These are phyloP conservation scores for Fagus crenata DNA, from an alignment of 306 rosid species.

Conservation along the genomic window DNA sequence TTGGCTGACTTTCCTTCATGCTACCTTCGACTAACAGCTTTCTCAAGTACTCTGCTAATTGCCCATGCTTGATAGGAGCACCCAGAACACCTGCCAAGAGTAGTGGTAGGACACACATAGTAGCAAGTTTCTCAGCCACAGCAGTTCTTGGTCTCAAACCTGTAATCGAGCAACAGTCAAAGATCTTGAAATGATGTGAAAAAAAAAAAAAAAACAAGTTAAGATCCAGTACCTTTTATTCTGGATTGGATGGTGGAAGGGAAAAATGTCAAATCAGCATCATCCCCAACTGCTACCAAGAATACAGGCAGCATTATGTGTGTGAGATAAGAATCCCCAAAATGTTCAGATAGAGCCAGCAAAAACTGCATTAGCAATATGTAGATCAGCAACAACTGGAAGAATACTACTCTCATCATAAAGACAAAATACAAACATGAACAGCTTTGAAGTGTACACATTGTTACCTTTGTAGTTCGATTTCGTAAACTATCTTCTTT, in stretches of 20 bases:
- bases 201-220: neutral
- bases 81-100: constrained; percentile 89
- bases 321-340: constrained; percentile 79
- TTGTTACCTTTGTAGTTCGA: constrained; percentile 67
- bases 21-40: constrained; percentile 68
- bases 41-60: constrained; percentile 67
- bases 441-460: constrained; percentile 27
- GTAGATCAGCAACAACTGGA: constrained; percentile 33
- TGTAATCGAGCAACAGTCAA: constrained; percentile 38
- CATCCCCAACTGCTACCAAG: constrained; percentile 74
- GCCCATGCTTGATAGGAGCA: constrained; percentile 63
- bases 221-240: constrained; percentile 59
- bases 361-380: constrained; percentile 64
- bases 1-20: constrained; percentile 48
- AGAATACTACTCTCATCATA: constrained; percentile 22
- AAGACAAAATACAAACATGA: neutral
- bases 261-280: constrained; percentile 70
- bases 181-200: constrained; percentile 27
- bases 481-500: constrained; percentile 87
- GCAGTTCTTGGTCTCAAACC: constrained; percentile 82
- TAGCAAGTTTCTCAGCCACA: constrained; percentile 72
- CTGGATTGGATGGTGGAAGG: constrained; percentile 67
- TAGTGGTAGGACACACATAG: constrained; percentile 86
- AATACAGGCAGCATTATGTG: constrained; percentile 88
- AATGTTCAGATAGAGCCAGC: constrained; percentile 70